Evolutionary conservation across 768 basidiomycete genomes (phyloP), one percentile per base, ranked within the genome.

Genomic region (Scleroderma citrinum): DNA sequence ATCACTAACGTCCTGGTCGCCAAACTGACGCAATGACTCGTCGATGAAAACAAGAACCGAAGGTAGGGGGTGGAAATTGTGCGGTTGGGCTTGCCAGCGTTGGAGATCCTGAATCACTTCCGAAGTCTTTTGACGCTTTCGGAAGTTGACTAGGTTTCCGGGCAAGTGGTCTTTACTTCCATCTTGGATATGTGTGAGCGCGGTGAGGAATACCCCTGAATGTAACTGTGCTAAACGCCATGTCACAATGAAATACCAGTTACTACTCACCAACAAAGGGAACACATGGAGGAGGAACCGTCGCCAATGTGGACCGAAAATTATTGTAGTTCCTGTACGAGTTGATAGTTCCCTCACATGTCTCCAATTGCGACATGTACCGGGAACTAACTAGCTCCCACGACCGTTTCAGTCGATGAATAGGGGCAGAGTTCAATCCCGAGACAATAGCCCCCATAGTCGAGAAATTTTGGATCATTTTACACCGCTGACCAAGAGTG

Each of bases 301-400:
- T 69, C 35, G 78, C 76, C 40, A 86, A 63, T 21, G 74, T 70
- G 38, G 70, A 64, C 46, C 79, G 76, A 64, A 83, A 85, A 46
- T 73, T 80, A 49, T 77, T 76, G 67, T 83, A 86, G 56, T 84
- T 86, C 65, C 80, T 82, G 59, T 78, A 79, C 29, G 82, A 77
- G 56, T 82, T 76, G 57, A 87, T 74, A 36, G 78, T 74, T 49
- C 74, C 69, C 58, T 83, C 81, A 48, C 85, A 71, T 21, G 71
- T 66, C 19, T 73, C 72, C 51, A 84, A 67, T 47, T 73, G 66
- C 5, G 74, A 66, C 66, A 76, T 72, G 39, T 74, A 64, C 53
- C 72, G 76, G 26, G 72, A 66, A 53, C 56, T 74, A 23, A 85
- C 71, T 55, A 73, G 70, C 47, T 84, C 81, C 74, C 80, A 81